These are phyloP conservation scores for Apium graveolens DNA, from an alignment of 129 eudicot species.

Conservation along the genomic window DNA sequence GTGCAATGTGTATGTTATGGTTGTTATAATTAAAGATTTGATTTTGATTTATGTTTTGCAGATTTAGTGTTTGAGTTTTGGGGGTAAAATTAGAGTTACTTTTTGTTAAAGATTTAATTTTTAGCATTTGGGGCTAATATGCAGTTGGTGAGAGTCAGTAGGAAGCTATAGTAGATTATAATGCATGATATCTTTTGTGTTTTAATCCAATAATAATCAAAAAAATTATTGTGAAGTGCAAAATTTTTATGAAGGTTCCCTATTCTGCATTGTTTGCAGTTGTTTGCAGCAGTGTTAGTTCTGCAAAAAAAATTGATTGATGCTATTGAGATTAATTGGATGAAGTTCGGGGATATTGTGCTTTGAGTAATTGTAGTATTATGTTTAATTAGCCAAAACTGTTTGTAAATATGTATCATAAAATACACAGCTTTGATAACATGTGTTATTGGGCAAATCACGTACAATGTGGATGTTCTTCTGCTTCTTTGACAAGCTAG, in stretches of 20 bases:
- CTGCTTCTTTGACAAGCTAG: too few species aligned
- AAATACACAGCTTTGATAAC: not conserved
- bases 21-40: not conserved
- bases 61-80: not conserved
- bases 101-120: not conserved
- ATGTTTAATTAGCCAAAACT: not conserved
- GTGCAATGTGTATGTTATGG: not conserved
- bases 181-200: not conserved
- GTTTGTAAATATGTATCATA: not conserved
- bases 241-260: not conserved
- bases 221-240: not conserved
- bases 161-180: not conserved
- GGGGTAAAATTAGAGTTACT: not conserved
- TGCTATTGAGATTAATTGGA: not conserved
- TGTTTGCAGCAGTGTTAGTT: not conserved
- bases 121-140: not conserved
- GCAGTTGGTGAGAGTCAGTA: not conserved
- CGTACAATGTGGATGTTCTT: conserved; percentile 11
- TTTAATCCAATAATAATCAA: not conserved
- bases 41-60: not conserved
- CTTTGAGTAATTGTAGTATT: not conserved
- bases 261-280: too few species aligned
- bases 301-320: not conserved
- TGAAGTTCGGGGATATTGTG: not conserved
- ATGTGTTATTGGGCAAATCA: conserved; percentile 8